A percentile compares a stretch with the other conserved stretches of the same genome.
phyloP scores from a whole-genome alignment of 2,329 filamentous ascomycete genomes.

The Ceratocystis albifundus region DNA sequence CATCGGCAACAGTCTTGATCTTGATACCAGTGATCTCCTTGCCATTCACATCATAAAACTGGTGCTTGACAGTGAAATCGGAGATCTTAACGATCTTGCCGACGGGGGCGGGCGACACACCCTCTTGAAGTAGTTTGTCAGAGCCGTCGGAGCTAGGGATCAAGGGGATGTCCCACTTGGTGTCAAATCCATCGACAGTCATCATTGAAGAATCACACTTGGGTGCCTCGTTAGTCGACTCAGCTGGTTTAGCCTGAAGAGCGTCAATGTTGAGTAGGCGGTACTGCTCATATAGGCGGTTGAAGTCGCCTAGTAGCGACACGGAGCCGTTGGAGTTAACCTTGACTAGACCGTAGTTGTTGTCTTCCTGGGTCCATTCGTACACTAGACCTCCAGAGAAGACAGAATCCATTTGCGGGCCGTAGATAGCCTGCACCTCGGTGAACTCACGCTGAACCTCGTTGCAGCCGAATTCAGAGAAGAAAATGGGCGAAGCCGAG shows the following conservation, averaged over 20 bases:
- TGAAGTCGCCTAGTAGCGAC: constrained; percentile 52
- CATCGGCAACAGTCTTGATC: constrained; percentile 37
- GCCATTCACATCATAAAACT: constrained; percentile 35
- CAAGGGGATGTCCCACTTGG: constrained; percentile 64
- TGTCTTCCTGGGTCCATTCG: constrained; percentile 63
- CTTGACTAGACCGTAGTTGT: constrained; percentile 54
- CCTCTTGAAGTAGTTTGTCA: constrained; percentile 61
- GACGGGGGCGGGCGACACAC: constrained; percentile 51
- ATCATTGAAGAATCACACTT: constrained; percentile 58
- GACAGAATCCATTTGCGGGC: constrained; percentile 52
- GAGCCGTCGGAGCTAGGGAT: constrained; percentile 49
- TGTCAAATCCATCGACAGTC: constrained; percentile 54
- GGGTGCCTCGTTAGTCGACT: constrained; percentile 42
- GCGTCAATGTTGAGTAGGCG: constrained; percentile 58
- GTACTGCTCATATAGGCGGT: constrained; percentile 65
- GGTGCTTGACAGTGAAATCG: constrained; percentile 45
- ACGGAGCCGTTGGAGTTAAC: constrained; percentile 47
- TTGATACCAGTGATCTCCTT: constrained; percentile 36
- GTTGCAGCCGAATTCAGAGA: constrained; percentile 75
- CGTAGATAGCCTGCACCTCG: constrained; percentile 63
- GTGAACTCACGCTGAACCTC: constrained; percentile 58
- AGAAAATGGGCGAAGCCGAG: constrained; percentile 64
- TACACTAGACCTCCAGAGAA: constrained; percentile 72
- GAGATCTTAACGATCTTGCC: constrained; percentile 60
- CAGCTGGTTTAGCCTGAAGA: constrained; percentile 50